Conservation (phyloP, 2,329 filamentous ascomycete genomes). For the Clonostachys rhizophaga region DNA sequence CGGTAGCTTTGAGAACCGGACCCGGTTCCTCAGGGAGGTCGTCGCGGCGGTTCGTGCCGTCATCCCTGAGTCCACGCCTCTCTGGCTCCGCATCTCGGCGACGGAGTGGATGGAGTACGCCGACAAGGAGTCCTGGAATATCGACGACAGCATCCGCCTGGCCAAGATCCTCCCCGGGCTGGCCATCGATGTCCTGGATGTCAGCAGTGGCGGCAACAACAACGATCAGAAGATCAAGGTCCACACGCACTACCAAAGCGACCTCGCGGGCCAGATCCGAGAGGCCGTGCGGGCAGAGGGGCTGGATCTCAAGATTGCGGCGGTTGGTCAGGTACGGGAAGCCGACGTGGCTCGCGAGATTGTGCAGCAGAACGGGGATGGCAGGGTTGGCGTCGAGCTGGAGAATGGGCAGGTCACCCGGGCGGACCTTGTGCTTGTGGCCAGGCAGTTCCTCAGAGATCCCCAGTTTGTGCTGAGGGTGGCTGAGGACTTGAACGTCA, state of each 20-base stretch:
- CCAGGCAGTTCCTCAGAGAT: constrained; percentile 75
- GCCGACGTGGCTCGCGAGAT: constrained; percentile 61
- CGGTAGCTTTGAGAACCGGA: constrained; percentile 61
- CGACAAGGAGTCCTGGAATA: constrained; percentile 54
- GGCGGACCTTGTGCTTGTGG: constrained; percentile 70
- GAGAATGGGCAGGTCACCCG: constrained; percentile 29
- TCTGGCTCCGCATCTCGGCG: constrained; percentile 55
- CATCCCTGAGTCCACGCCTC: constrained; percentile 48
- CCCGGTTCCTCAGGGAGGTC: constrained; percentile 53
- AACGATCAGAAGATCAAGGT: constrained; percentile 53
- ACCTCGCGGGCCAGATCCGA: constrained; percentile 69
- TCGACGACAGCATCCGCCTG: constrained; percentile 47
- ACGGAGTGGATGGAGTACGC: constrained; percentile 57
- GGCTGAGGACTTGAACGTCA: constrained; percentile 67
- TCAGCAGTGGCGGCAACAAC: constrained; percentile 72
- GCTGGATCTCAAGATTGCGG: constrained; percentile 57
- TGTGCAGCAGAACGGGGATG: constrained; percentile 39
- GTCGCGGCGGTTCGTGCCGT: constrained; percentile 42
- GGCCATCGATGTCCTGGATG: constrained; percentile 80
- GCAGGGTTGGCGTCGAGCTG: constrained; percentile 29
- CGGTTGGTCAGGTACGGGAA: constrained; percentile 70
- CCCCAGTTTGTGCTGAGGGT: constrained; percentile 71
- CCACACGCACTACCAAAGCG: constrained; percentile 68
- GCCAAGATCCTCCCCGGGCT: constrained; percentile 56
- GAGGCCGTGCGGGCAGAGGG: constrained; percentile 49